A percentile compares a stretch with the other conserved stretches of the same genome.
These are phyloP conservation scores for Sugiyamaella chiloensis DNA, from an alignment of 805 yeast species.

Conservation along the genomic window DNA sequence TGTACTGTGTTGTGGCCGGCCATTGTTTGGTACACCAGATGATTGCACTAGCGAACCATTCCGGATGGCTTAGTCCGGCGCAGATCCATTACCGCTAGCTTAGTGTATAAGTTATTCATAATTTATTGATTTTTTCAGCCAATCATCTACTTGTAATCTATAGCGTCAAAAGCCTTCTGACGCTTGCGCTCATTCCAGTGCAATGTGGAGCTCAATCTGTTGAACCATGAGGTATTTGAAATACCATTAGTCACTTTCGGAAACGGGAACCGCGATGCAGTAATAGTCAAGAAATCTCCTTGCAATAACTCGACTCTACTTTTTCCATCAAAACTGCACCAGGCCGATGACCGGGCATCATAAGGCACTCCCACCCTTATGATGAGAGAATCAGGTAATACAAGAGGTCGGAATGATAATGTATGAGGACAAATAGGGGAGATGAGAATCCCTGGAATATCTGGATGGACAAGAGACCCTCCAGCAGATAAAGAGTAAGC, in stretches of 20 bases:
- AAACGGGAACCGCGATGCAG: conserved; percentile 87
- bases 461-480: conserved; percentile 89
- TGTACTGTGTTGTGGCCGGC: too few relatives aligned
- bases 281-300: conserved; percentile 83
- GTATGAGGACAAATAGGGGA: conserved; percentile 97
- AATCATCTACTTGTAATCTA: conserved; percentile 1
- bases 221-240: conserved; percentile 69
- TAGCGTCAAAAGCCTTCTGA: conserved; percentile 56
- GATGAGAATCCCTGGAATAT: conserved; percentile 82
- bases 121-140: too few relatives aligned
- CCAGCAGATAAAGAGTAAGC: conserved; percentile 94
- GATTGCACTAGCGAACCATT: too few relatives aligned
- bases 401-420: conserved; percentile 81
- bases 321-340: conserved; percentile 97
- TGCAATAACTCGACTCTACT: conserved; percentile 72
- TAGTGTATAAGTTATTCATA: too few relatives aligned
- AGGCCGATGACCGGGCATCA: conserved; percentile 82
- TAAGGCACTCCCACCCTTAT: conserved; percentile 78
- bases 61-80: too few relatives aligned
- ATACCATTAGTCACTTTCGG: conserved; percentile 77
- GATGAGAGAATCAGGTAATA: conserved; percentile 83
- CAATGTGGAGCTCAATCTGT: conserved; percentile 76
- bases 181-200: conserved; percentile 93
- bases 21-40: too few relatives aligned
- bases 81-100: too few relatives aligned